Percentiles rank a stretch among this genome's conserved stretches.
Conservation (phyloP, 1,284 basidiomycete genomes). For the Salmacisia buchloeana region DNA sequence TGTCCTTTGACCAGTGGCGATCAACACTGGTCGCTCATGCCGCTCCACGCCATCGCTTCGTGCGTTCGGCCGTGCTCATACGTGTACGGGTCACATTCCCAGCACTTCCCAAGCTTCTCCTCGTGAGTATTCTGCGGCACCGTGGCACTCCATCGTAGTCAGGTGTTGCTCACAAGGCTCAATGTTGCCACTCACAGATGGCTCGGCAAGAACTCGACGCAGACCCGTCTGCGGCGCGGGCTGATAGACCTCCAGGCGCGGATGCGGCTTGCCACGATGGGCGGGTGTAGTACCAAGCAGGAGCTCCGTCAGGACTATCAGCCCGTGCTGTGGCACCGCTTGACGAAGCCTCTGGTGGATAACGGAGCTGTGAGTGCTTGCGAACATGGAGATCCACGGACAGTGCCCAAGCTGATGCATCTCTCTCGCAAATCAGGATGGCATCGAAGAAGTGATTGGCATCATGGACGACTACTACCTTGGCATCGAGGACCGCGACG, state of each 20-base stretch:
- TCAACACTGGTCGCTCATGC: constrained; percentile 94
- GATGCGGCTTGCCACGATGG: constrained; percentile 88
- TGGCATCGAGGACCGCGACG: constrained; percentile 91
- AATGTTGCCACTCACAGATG: constrained; percentile 58
- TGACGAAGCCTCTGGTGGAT: constrained; percentile 71
- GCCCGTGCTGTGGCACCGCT: constrained; percentile 71
- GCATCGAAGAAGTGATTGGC: constrained; percentile 73
- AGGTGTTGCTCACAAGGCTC: neutral
- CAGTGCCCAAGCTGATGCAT: neutral
- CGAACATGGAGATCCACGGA: neutral
- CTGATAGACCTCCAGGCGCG: constrained; percentile 86
- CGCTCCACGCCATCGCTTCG: constrained; percentile 83
- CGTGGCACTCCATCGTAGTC: neutral
- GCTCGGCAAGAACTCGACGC: constrained; percentile 95
- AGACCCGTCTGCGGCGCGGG: constrained; percentile 71
- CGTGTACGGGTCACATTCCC: constrained; percentile 26
- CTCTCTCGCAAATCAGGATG: constrained; percentile 57
- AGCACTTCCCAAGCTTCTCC: constrained; percentile 22
- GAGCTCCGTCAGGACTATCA: constrained; percentile 89
- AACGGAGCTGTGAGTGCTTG: constrained; percentile 55
- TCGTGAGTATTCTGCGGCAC: constrained; percentile 15
- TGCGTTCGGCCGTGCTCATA: constrained; percentile 60
- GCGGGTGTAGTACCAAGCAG: constrained; percentile 60
- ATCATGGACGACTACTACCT: constrained; percentile 92
- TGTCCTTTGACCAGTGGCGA: constrained; percentile 56